A percentile compares a stretch with the other conserved stretches of the same genome.
Evolutionary conservation across 805 yeast genomes (phyloP).

Genomic region (Sugiyamaella valdiviana): DNA sequence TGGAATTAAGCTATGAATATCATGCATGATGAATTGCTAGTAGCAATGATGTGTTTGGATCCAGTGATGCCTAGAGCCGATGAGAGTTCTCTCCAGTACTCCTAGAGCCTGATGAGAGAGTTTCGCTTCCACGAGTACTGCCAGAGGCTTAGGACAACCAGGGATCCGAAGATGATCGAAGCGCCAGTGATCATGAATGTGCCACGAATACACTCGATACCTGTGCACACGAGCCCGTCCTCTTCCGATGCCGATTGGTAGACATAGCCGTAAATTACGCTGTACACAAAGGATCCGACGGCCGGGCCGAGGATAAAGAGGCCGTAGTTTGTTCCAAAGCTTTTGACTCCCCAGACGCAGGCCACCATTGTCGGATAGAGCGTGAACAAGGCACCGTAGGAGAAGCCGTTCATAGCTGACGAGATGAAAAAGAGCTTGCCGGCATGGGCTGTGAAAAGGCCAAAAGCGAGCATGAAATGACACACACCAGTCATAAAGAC

Average conservation of each 20-base stretch:
- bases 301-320: constrained; percentile 86
- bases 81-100: no score
- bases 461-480: constrained; percentile 31
- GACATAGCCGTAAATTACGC: constrained; percentile 59
- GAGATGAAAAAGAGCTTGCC: constrained; percentile 25
- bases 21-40: no score
- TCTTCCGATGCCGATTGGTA: constrained; percentile 39
- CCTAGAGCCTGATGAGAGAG: constrained; percentile 3
- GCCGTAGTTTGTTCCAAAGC: constrained; percentile 92
- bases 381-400: constrained; percentile 82
- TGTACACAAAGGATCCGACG: constrained; percentile 62
- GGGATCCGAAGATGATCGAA: constrained; percentile 21
- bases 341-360: constrained; percentile 78
- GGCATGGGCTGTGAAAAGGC: constrained; percentile 20
- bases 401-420: constrained; percentile 55
- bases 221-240: constrained; percentile 11
- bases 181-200: constrained; percentile 27
- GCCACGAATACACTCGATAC: constrained; percentile 22
- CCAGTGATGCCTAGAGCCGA: no score
- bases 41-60: no score
- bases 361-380: constrained; percentile 80
- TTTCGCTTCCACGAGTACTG: constrained; percentile 18
- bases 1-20: no score
- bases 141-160: constrained; percentile 16
- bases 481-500: constrained; percentile 35